Evolutionary conservation across 345 rosid genomes (phyloP).

Genomic region (Clausena lansium): DNA sequence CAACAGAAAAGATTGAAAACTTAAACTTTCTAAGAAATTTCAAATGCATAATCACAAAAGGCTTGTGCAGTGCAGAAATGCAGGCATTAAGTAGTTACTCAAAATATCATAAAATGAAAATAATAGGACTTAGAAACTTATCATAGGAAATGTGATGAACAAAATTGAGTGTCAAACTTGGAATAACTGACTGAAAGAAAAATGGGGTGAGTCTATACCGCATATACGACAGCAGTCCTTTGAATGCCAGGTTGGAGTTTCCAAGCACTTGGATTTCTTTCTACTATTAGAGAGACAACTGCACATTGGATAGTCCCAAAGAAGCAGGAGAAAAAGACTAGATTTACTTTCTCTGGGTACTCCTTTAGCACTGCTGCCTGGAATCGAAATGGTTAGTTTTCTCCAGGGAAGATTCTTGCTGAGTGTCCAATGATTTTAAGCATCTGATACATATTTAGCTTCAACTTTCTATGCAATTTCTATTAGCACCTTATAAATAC

Average conservation of each 20-base stretch:
- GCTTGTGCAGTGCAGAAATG: background rate
- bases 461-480: background rate
- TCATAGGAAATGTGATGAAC: background rate
- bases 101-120: background rate
- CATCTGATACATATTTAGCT: background rate
- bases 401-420: background rate
- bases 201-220: background rate
- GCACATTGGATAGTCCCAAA: slow-evolving; percentile 23
- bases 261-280: slow-evolving; percentile 15
- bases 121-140: too few species aligned
- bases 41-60: background rate
- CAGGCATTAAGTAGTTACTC: background rate
- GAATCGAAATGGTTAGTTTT: slow-evolving; percentile 1
- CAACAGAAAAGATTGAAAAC: background rate
- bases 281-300: slow-evolving; percentile 10
- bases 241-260: slow-evolving; percentile 18
- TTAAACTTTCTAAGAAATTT: background rate
- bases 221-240: slow-evolving; percentile 1
- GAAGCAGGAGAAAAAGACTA: slow-evolving; percentile 16
- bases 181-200: background rate
- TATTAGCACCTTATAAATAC: background rate
- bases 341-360: slow-evolving; percentile 14
- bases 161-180: background rate
- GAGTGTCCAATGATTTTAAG: background rate
- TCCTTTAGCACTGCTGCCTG: slow-evolving; percentile 20